Percentiles rank a stretch among this genome's conserved stretches.
Evolutionary conservation across 495 filamentous ascomycete species (phyloP).

Genomic region (Xylaria castorea): DNA sequence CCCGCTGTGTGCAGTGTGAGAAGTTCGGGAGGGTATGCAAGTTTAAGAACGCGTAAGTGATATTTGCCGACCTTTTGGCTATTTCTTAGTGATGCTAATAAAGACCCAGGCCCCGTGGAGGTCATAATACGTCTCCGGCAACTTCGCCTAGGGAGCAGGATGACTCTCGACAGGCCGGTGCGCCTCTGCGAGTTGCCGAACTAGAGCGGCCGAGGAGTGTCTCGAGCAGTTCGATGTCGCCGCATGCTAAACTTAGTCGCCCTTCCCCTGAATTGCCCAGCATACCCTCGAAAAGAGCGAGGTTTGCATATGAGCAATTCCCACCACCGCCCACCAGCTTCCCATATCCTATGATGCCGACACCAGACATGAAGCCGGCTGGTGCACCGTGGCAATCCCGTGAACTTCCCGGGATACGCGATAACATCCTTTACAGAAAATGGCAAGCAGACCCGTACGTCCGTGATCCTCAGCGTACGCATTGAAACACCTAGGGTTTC

Average conservation of each 20-base stretch:
- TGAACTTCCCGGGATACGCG: slow-evolving; percentile 51
- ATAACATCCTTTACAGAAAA: slow-evolving; percentile 59
- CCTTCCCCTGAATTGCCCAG: slow-evolving; percentile 38
- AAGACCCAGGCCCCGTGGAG: slow-evolving; percentile 57
- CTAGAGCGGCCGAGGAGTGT: slow-evolving; percentile 47
- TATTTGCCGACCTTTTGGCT: background rate
- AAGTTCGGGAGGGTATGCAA: slow-evolving; percentile 86
- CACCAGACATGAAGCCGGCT: slow-evolving; percentile 41
- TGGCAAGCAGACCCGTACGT: slow-evolving; percentile 72
- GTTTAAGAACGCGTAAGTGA: slow-evolving; percentile 85
- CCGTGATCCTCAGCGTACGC: slow-evolving; percentile 50
- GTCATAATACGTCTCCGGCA: slow-evolving; percentile 60
- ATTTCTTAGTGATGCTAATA: slow-evolving; percentile 30
- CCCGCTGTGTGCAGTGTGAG: slow-evolving; percentile 87
- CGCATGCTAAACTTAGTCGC: slow-evolving; percentile 46
- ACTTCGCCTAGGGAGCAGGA: slow-evolving; percentile 58
- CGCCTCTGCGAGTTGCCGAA: slow-evolving; percentile 39
- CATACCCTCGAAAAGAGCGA: slow-evolving; percentile 49
- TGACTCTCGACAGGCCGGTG: slow-evolving; percentile 46
- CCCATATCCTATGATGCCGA: slow-evolving; percentile 41
- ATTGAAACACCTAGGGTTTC: slow-evolving; percentile 36
- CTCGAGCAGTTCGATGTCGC: slow-evolving; percentile 53
- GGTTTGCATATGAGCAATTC: slow-evolving; percentile 50
- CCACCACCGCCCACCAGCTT: slow-evolving; percentile 38
- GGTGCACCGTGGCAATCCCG: slow-evolving; percentile 48